Evolutionary conservation across 352 stramenopile species (phyloP), one percentile per base, ranked within the genome.

Genomic region (Hyaloperonospora brassicae): DNA sequence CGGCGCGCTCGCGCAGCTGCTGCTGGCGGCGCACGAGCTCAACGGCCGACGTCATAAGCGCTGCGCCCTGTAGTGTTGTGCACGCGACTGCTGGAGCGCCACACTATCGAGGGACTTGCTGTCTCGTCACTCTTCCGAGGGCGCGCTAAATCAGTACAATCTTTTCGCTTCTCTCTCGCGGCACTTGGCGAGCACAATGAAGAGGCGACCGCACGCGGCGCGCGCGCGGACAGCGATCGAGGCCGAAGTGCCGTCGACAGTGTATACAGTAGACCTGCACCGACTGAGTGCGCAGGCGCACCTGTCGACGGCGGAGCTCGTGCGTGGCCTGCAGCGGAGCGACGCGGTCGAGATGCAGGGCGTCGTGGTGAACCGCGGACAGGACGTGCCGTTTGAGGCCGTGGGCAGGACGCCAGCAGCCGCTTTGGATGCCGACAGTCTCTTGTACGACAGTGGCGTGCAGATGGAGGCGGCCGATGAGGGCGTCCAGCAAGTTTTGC

Each of bases 291-390:
- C 68, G 51, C 62, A 88, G 61, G 67, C 76, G 31, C 59, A 55
- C 30, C 86, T 91, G 61, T 68, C 78, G 6, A 79, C 86, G 65
- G 51, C 50, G 10, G 81, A 91, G 40, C 66, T 91, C 42, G 76
- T 91, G 47, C 62, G 66, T 7, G 72, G 76, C 30, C 85, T 91
- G 78, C 77, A 91, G 59, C 78, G 66, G 5, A 70, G 86, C 24
- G 72, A 87, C 43, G 76, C 78, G 13, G 77, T 89, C 30, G 78
- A 91, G 14, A 89, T 91, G 76, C 81, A 91, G 50, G 81, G 81
- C 51, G 75, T 91, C 35, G 70, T 91, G 42, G 81, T 91, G 50
- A 81, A 86, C 59, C 69, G 74, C 46, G 78, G 81, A 6, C 74
- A 89, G 52, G 76, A 89, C 12, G 81, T 91, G 36, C 76, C 81